Evolutionary conservation across 192 early-diverging fungal genomes (phyloP).

Genomic region (Podila minutissima): DNA sequence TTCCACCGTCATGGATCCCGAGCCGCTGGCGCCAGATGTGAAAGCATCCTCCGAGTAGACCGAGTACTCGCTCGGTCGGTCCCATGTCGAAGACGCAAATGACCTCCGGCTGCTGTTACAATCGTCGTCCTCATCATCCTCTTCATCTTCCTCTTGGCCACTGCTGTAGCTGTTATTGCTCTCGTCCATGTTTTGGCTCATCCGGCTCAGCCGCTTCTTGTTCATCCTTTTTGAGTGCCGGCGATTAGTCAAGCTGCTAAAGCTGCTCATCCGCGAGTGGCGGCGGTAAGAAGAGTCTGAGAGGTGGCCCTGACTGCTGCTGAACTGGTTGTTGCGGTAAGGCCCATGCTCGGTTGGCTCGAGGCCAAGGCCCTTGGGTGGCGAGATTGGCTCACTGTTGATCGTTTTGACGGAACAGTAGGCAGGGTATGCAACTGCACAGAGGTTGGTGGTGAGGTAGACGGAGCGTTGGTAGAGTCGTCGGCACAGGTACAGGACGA

Average conservation of each 20-base stretch:
- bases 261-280: constrained; percentile 22
- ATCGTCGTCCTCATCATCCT: constrained; percentile 3
- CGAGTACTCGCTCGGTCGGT: constrained; percentile 40
- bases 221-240: constrained; percentile 6
- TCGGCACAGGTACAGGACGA: constrained; percentile 25
- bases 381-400: constrained; percentile 39
- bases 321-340: too few relatives aligned
- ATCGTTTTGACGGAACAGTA: constrained; percentile 58
- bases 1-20: constrained; percentile 29
- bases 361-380: constrained; percentile 23
- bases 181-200: constrained; percentile 18
- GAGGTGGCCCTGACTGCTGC: neutral
- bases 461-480: constrained; percentile 51
- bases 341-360: constrained; percentile 32
- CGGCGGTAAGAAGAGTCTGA: constrained; percentile 1
- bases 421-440: constrained; percentile 63
- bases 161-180: constrained; percentile 38
- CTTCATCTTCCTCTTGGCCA: constrained; percentile 34
- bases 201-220: constrained; percentile 8
- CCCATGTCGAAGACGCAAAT: constrained; percentile 31
- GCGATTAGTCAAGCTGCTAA: constrained; percentile 10
- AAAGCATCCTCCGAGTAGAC: constrained; percentile 34
- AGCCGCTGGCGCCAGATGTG: constrained; percentile 13
- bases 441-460: constrained; percentile 53
- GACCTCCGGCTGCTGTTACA: neutral